A percentile compares a stretch with the other conserved stretches of the same genome.
phyloP scores from a whole-genome alignment of 352 stramenopile genomes.

The Phytophthora pini region DNA sequence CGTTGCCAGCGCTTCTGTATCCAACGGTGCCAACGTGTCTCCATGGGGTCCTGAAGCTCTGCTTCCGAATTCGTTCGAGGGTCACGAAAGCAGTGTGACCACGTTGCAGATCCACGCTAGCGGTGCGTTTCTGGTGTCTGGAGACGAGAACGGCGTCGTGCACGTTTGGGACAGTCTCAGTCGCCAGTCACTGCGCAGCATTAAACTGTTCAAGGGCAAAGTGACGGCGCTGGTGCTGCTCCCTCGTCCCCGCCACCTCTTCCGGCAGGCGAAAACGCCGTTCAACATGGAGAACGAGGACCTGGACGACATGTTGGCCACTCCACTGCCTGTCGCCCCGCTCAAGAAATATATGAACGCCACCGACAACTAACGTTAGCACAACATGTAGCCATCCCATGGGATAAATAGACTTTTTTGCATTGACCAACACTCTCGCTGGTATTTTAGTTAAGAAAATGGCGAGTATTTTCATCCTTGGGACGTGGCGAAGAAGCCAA shows the following conservation, averaged over 20 bases:
- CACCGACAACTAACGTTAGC: conserved; percentile 18
- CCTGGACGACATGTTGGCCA: conserved; percentile 36
- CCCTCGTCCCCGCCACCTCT: conserved; percentile 60
- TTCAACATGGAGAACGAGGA: conserved; percentile 36
- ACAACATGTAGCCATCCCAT: conserved; percentile 22
- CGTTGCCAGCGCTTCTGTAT: conserved; percentile 42
- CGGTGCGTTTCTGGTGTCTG: conserved; percentile 66
- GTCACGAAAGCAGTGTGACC: conserved; percentile 67
- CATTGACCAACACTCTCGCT: conserved; percentile 8
- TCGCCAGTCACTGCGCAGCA: conserved; percentile 67
- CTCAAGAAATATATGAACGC: conserved; percentile 85
- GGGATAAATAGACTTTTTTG: conserved; percentile 33
- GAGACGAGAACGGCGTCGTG: conserved; percentile 63
- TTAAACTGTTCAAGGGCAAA: conserved; percentile 73
- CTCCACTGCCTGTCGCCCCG: conserved; percentile 63
- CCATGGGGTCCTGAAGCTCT: conserved; percentile 55
- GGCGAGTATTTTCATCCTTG: conserved; percentile 32
- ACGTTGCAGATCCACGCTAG: conserved; percentile 64
- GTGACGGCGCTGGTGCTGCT: conserved; percentile 63
- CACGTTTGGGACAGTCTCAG: conserved; percentile 75
- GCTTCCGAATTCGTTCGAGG: conserved; percentile 64
- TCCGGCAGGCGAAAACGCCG: conserved; percentile 59
- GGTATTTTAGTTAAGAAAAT: no score
- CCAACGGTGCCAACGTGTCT: conserved; percentile 15
- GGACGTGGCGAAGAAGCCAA: conserved; percentile 30